These are phyloP conservation scores for Andrographis paniculata DNA, from an alignment of 305 asterid genomes.

Conservation along the genomic window DNA sequence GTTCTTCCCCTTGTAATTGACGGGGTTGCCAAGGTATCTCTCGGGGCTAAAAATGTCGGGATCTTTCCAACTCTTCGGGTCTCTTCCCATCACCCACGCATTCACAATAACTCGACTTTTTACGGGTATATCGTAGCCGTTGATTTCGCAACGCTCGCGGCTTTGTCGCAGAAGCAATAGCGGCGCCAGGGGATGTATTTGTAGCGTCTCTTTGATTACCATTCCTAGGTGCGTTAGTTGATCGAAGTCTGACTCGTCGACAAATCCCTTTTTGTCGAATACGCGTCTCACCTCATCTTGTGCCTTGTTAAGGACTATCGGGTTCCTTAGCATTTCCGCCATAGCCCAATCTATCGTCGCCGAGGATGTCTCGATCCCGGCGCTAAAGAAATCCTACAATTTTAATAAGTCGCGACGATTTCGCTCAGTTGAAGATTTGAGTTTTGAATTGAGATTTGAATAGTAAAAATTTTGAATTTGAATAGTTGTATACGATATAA, in stretches of 20 bases:
- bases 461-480: too few species aligned
- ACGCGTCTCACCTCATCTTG: constrained; percentile 1
- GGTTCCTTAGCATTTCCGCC: constrained; percentile 6
- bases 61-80: background rate
- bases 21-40: constrained; percentile 1
- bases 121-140: constrained; percentile 3
- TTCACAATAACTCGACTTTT: background rate
- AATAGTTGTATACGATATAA: too few species aligned
- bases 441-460: too few species aligned
- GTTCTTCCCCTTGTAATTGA: constrained; percentile 3
- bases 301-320: background rate
- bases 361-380: constrained; percentile 7
- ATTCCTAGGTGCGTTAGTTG: background rate
- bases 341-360: constrained; percentile 2
- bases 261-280: constrained; percentile 1
- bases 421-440: too few species aligned
- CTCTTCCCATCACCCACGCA: constrained; percentile 1
- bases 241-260: background rate
- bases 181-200: constrained; percentile 10
- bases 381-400: background rate
- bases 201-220: constrained; percentile 2
- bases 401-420: too few species aligned
- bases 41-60: constrained; percentile 1
- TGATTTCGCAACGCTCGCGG: background rate
- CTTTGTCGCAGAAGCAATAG: constrained; percentile 3